phyloP scores from a whole-genome alignment of 768 basidiomycete genomes.

The Leccinellum rugosiceps region DNA sequence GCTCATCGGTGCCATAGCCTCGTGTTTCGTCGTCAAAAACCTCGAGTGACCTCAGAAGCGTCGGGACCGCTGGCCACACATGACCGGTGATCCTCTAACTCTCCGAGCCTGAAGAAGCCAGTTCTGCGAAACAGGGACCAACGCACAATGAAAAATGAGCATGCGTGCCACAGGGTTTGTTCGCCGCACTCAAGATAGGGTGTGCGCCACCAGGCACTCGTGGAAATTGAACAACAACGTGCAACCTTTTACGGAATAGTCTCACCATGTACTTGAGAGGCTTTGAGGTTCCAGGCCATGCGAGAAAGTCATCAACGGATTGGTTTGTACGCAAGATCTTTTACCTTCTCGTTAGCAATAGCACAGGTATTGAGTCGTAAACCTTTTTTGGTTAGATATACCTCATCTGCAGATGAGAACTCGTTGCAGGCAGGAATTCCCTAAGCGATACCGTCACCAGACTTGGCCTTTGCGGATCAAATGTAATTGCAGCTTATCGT shows the following conservation, averaged over 20 bases:
- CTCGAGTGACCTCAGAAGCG: not conserved
- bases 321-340: not conserved
- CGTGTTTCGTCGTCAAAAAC: not conserved
- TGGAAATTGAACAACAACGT: conserved; percentile 8
- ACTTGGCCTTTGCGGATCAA: not conserved
- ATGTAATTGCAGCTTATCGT: too few relatives aligned
- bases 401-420: not conserved
- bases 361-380: not conserved
- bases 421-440: not conserved
- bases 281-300: not conserved
- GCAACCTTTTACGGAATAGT: conserved; percentile 10
- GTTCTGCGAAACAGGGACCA: conserved; percentile 12
- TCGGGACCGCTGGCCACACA: not conserved
- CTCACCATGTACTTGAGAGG: conserved; percentile 5
- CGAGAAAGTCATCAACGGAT: not conserved
- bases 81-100: not conserved
- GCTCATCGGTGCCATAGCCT: conserved; percentile 1
- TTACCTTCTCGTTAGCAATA: not conserved
- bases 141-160: not conserved
- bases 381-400: not conserved
- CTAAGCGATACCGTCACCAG: not conserved
- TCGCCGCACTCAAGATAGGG: conserved; percentile 8
- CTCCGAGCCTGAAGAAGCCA: not conserved
- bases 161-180: conserved; percentile 20
- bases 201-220: conserved; percentile 15